These are phyloP conservation scores for Ophiostoma triangulosporum DNA, from an alignment of 2,329 filamentous ascomycete genomes.

Conservation along the genomic window DNA sequence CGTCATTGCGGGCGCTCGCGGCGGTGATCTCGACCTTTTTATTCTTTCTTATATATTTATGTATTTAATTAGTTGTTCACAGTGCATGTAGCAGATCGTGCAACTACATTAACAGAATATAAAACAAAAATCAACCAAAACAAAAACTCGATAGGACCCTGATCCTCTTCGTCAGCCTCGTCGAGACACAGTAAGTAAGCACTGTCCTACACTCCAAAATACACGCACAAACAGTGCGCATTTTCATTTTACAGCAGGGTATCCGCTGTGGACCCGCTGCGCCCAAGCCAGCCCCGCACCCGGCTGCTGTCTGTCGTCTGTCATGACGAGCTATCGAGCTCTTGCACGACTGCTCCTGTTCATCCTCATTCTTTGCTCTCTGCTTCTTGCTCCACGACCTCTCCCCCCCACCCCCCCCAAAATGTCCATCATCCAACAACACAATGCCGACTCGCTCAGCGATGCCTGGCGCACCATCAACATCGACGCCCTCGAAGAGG, in stretches of 20 bases:
- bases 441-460: conserved; percentile 44
- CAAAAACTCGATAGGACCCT: too few relatives aligned
- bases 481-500: conserved; percentile 80
- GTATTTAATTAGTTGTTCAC: too few relatives aligned
- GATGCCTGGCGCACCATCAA: conserved; percentile 80
- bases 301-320: background rate
- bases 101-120: too few relatives aligned
- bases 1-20: too few relatives aligned
- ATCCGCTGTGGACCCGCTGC: background rate
- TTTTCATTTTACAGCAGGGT: background rate
- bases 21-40: too few relatives aligned
- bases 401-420: conserved; percentile 1
- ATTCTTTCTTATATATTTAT: too few relatives aligned
- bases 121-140: too few relatives aligned
- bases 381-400: background rate
- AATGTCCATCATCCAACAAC: conserved; percentile 57
- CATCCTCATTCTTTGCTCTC: background rate
- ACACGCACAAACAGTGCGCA: background rate
- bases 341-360: background rate
- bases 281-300: background rate
- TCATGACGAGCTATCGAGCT: conserved; percentile 1
- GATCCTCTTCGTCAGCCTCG: background rate
- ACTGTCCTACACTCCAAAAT: background rate
- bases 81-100: too few relatives aligned
- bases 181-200: background rate